A percentile compares a stretch with the other conserved stretches of the same genome.
These are phyloP conservation scores for Penicillium goetzii DNA, from an alignment of 495 filamentous ascomycete species.

Conservation along the genomic window DNA sequence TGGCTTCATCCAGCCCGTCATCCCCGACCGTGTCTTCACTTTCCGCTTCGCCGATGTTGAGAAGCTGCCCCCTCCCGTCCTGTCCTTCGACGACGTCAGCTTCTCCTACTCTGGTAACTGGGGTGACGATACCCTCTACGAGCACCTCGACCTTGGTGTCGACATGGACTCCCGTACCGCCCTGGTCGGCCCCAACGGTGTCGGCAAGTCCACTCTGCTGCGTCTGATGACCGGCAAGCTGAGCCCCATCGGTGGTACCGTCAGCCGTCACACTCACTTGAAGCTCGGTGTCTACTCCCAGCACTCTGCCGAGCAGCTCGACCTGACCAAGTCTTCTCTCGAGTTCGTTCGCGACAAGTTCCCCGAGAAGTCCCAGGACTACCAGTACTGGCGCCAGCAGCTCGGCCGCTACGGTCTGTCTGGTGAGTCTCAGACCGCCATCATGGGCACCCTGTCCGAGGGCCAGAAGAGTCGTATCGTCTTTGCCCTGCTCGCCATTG, in stretches of 20 bases:
- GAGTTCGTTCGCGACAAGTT: conserved; percentile 99
- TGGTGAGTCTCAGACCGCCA: conserved; percentile 90
- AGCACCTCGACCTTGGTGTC: conserved; percentile 94
- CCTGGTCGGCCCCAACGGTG: conserved; percentile 97
- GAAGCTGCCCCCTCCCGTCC: conserved; percentile 93
- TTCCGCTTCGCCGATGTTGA: conserved; percentile 99
- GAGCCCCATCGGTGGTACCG: conserved; percentile 77
- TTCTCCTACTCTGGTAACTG: conserved; percentile 94
- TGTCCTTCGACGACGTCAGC: conserved; percentile 95
- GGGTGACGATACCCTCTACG: conserved; percentile 92
- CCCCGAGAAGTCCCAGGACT: conserved; percentile 84
- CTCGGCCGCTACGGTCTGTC: conserved; percentile 90
- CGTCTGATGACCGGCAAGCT: conserved; percentile 97
- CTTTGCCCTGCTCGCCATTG: conserved; percentile 94
- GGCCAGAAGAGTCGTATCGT: conserved; percentile 98
- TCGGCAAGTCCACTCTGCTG: conserved; percentile 98
- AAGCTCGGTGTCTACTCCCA: conserved; percentile 98
- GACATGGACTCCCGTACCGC: conserved; percentile 99
- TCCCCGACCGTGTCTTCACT: conserved; percentile 86
- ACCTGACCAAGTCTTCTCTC: conserved; percentile 94
- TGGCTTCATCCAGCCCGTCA: conserved; percentile 92
- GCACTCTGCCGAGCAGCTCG: conserved; percentile 97
- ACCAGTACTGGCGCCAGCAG: conserved; percentile 99
- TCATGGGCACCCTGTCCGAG: conserved; percentile 97
- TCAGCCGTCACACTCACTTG: conserved; percentile 93